Evolutionary conservation across 768 basidiomycete genomes (phyloP), one percentile per base, ranked within the genome.

Genomic region (Tremella fuciformis): DNA sequence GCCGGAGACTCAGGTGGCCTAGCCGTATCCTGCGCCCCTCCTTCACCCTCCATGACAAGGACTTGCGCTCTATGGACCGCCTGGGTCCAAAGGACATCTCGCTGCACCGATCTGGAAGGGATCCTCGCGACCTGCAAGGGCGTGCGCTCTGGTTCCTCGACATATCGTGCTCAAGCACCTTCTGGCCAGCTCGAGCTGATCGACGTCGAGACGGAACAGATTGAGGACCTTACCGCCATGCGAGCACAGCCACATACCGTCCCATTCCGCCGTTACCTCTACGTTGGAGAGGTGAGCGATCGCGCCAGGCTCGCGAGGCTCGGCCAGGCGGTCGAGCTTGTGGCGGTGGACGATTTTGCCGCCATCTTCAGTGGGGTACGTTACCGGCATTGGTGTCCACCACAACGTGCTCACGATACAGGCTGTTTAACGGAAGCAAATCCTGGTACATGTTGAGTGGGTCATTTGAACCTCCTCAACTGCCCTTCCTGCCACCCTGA

Each of bases 1-100:
- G 13, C 58, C 66, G 15, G 66, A 68, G 26, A 38, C 62, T 15
- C 42, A 50, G 70, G 70, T 15, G 65, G 66, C n/a, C 50, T 71
- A 9, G 54, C 62, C 19, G 52, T 69, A 34, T 56, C 56, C 11
- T 57, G 52, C 41, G 59, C 56, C 16, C 69, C 69, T 0, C 69
- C 69, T n/a, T 53, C 57, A 9, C 39, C 54, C 0, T 63, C 65
- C 44, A 38, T 47, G 2, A 21, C 59, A 2, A 47, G 58, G 7
- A 59, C 54, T 0, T 71, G 64, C 46, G 19, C 24, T 7, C 44
- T 44, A 8, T 71, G 66, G 66, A 56, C 56, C 19, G 26, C 15
- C 0, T 68, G 67, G 66, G n/a, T 66, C 2, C 42, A 55, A 11
- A 37, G n/a, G 6, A 6, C 42, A 8, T 4, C 42, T 15, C n/a